phyloP scores from a whole-genome alignment of 208 protist species.

The Hexamita inflata region DNA sequence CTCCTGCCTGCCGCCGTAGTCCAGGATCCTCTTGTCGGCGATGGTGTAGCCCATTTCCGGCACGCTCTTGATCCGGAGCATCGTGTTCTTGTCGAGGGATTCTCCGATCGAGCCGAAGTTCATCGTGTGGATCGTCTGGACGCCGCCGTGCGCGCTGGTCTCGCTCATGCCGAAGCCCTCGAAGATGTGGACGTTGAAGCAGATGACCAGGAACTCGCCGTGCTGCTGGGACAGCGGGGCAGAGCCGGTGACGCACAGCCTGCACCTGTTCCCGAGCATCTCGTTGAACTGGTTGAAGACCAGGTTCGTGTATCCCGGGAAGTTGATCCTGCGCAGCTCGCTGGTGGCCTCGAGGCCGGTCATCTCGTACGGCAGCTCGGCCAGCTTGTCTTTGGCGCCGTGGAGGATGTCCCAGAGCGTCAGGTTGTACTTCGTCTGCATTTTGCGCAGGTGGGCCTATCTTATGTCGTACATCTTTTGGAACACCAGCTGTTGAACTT shows the following conservation, averaged over 20 bases:
- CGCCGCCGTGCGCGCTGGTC: background rate
- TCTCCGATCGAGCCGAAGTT: constrained; percentile 3
- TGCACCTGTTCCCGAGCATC: constrained; percentile 4
- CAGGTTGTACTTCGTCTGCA: no score
- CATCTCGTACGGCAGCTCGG: no score
- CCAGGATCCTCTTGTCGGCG: background rate
- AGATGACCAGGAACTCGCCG: background rate
- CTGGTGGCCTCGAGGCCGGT: no score
- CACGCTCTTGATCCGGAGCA: background rate
- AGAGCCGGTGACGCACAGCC: constrained; percentile 26
- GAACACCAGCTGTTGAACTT: background rate
- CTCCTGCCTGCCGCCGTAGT: no score
- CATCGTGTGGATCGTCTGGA: background rate
- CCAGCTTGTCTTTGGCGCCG: no score
- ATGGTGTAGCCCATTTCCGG: background rate
- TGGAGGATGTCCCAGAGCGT: no score
- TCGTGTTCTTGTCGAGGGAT: background rate
- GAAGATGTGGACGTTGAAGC: background rate
- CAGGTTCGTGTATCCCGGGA: background rate
- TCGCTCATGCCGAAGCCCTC: constrained; percentile 37
- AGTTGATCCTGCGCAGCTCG: background rate
- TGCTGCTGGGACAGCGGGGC: constrained; percentile 1
- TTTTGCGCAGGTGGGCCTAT: no score
- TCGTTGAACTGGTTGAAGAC: background rate
- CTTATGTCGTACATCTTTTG: background rate